Conservation (phyloP, 768 basidiomycete species). For the Butyriboletus loyo region DNA sequence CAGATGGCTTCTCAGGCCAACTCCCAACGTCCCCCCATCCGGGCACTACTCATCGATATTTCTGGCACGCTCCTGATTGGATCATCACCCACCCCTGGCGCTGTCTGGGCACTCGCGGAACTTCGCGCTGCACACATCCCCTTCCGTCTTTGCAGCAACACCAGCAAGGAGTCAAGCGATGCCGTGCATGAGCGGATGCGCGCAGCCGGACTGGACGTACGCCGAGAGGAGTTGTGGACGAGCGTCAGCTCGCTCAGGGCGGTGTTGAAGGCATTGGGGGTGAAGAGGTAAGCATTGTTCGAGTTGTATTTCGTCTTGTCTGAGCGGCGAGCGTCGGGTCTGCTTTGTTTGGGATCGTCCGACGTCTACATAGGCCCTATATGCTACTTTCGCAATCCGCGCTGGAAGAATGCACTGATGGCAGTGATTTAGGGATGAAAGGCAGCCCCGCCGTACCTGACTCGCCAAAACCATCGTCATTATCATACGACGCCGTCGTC, state of each 20-base stretch:
- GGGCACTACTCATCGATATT: slow-evolving; percentile 60
- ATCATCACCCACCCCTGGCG: slow-evolving; percentile 43
- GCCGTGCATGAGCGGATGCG: slow-evolving; percentile 43
- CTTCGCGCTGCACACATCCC: slow-evolving; percentile 36
- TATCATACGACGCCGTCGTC: slow-evolving; percentile 55
- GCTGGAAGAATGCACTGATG: slow-evolving; percentile 38
- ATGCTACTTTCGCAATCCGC: slow-evolving; percentile 55
- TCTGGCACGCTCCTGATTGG: slow-evolving; percentile 66
- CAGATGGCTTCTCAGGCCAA: not conserved
- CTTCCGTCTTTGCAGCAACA: slow-evolving; percentile 64
- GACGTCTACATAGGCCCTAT: slow-evolving; percentile 42
- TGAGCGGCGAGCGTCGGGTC: not conserved
- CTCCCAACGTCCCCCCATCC: slow-evolving; percentile 26
- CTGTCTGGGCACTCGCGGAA: slow-evolving; percentile 30
- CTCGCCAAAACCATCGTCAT: not conserved
- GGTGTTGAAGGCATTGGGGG: slow-evolving; percentile 38
- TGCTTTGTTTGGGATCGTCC: not conserved
- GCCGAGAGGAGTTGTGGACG: slow-evolving; percentile 53
- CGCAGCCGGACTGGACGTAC: slow-evolving; percentile 49
- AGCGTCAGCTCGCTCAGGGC: slow-evolving; percentile 58
- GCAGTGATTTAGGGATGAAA: not conserved
- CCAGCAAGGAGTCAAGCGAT: slow-evolving; percentile 58
- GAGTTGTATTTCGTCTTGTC: not conserved
- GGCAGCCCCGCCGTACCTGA: not conserved
- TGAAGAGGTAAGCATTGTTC: slow-evolving; percentile 37